A percentile compares a stretch with the other conserved stretches of the same genome.
phyloP scores from a whole-genome alignment of 129 eudicot genomes.

The Flaveria robusta region DNA sequence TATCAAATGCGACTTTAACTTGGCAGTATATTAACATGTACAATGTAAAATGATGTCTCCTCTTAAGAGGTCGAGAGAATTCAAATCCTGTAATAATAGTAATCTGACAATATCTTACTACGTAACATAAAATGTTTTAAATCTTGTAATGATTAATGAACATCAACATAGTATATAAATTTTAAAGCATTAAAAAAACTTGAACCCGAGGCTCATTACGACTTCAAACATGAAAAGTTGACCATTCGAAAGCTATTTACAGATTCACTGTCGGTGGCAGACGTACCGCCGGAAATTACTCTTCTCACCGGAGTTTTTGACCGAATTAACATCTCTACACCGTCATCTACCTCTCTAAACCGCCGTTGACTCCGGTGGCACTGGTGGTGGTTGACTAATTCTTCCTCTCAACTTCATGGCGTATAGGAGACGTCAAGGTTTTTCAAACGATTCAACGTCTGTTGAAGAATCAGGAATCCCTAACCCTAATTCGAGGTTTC shows the following conservation, averaged over 20 bases:
- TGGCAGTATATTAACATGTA: no score
- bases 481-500: slow-evolving; percentile 18
- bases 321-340: background rate
- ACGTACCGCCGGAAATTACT: slow-evolving; percentile 11
- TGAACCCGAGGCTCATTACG: background rate
- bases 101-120: no score
- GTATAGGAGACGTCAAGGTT: slow-evolving; percentile 59
- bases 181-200: background rate
- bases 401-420: slow-evolving; percentile 42
- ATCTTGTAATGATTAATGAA: no score
- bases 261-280: slow-evolving; percentile 22
- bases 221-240: slow-evolving; percentile 4
- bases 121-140: no score
- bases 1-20: no score
- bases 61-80: no score
- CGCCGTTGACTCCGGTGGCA: background rate
- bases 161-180: no score
- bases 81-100: no score
- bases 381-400: background rate
- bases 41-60: no score
- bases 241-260: slow-evolving; percentile 20
- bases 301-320: background rate
- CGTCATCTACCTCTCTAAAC: background rate
- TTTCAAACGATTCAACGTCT: slow-evolving; percentile 27
- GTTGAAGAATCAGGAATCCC: slow-evolving; percentile 34